Conservation (phyloP, 345 rosid species). For the Abelmoschus esculentus region DNA sequence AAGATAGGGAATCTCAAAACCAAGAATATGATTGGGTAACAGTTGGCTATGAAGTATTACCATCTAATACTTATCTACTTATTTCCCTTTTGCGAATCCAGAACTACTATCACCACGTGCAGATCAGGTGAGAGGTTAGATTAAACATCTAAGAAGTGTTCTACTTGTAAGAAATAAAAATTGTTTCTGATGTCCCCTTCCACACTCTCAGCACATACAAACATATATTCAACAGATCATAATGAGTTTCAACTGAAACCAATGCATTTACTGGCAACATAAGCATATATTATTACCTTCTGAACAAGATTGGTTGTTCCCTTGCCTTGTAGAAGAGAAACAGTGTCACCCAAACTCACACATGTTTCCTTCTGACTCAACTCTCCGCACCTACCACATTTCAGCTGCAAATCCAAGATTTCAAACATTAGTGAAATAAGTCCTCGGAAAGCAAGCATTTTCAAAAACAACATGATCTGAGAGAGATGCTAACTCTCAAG, state of each 20-base stretch:
- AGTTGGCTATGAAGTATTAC: neutral
- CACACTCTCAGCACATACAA: neutral
- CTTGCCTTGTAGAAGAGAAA: constrained; percentile 45
- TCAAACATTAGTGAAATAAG: neutral
- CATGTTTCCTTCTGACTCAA: constrained; percentile 75
- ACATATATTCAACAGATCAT: neutral
- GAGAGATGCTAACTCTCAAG: neutral
- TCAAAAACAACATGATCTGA: neutral
- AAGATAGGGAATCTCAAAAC: neutral
- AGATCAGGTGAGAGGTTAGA: neutral
- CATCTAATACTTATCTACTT: neutral
- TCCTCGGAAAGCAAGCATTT: neutral
- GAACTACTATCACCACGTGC: neutral
- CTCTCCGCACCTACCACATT: constrained; percentile 80
- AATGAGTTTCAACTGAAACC: neutral
- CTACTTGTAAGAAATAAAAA: neutral
- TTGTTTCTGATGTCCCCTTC: neutral
- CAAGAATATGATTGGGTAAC: neutral
- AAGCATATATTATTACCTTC: constrained; percentile 42
- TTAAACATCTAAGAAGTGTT: neutral
- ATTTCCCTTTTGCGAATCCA: neutral
- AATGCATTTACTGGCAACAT: neutral
- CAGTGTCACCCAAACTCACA: constrained; percentile 54
- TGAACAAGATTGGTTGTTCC: constrained; percentile 71
- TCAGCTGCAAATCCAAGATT: constrained; percentile 38